Evolutionary conservation across 148 eudicot genomes (phyloP).

Genomic region (Nepenthes gracilis): DNA sequence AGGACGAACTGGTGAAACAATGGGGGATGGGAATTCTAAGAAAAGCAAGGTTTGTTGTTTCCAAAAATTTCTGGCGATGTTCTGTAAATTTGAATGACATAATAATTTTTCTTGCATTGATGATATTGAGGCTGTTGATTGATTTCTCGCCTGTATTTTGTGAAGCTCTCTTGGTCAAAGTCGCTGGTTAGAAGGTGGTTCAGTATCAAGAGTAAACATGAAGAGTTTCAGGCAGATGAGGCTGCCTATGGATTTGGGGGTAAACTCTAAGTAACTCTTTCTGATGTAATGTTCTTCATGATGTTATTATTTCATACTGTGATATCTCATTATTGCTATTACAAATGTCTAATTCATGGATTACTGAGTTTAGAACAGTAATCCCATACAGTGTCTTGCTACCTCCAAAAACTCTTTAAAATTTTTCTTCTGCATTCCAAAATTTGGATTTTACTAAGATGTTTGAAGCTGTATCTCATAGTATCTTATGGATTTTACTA

Average conservation of each 20-base stretch:
- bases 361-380: too few relatives aligned
- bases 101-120: neutral
- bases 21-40: constrained; percentile 71
- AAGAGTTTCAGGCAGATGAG: constrained; percentile 56
- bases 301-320: neutral
- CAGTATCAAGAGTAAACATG: constrained; percentile 69
- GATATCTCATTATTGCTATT: too few relatives aligned
- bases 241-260: constrained; percentile 63
- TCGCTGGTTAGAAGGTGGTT: constrained; percentile 79
- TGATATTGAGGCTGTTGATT: neutral
- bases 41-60: constrained; percentile 67
- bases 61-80: neutral
- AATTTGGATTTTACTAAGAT: too few relatives aligned
- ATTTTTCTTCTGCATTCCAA: neutral
- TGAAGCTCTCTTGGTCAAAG: constrained; percentile 89
- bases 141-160: constrained; percentile 5
- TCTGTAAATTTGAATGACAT: too few relatives aligned
- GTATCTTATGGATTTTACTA: neutral
- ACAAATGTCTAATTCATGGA: too few relatives aligned
- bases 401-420: neutral
- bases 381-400: neutral
- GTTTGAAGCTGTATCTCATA: neutral
- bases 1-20: constrained; percentile 66
- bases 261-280: neutral
- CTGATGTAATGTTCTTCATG: neutral